Conservation (phyloP, 2,329 filamentous ascomycete genomes). For the Arthrocladium fulminans region DNA sequence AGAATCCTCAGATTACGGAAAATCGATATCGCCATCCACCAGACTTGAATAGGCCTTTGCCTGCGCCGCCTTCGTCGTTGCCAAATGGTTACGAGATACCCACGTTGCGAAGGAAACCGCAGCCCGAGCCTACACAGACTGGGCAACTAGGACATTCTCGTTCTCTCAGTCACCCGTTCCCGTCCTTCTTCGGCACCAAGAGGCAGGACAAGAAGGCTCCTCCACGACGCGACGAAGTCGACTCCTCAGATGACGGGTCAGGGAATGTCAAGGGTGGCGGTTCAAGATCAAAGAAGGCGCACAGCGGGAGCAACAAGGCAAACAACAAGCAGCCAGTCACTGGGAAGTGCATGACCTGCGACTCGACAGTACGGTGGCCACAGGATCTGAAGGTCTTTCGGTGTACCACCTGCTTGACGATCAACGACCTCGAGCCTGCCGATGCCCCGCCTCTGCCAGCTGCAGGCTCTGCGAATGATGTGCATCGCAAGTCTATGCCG, state of each 20-base stretch:
- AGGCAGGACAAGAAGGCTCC: constrained; percentile 46
- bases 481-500: constrained; percentile 25
- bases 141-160: constrained; percentile 44
- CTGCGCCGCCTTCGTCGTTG: constrained; percentile 15
- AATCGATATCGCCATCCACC: not conserved
- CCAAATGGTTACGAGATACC: constrained; percentile 24
- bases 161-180: constrained; percentile 73
- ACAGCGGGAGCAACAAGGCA: constrained; percentile 29
- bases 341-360: constrained; percentile 79
- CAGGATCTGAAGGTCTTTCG: constrained; percentile 63
- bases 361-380: constrained; percentile 71
- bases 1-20: not conserved
- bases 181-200: constrained; percentile 56
- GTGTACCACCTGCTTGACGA: constrained; percentile 73
- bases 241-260: constrained; percentile 33
- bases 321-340: constrained; percentile 52
- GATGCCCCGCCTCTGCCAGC: constrained; percentile 14
- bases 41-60: constrained; percentile 19
- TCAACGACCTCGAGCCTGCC: constrained; percentile 63
- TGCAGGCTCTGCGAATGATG: not conserved
- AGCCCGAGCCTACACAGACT: constrained; percentile 12
- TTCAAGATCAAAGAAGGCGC: constrained; percentile 19
- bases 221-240: constrained; percentile 30
- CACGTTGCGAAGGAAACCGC: constrained; percentile 18
- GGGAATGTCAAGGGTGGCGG: constrained; percentile 20